phyloP scores from a whole-genome alignment of 805 yeast species.

The Zygosaccharomyces pseudorouxii region DNA sequence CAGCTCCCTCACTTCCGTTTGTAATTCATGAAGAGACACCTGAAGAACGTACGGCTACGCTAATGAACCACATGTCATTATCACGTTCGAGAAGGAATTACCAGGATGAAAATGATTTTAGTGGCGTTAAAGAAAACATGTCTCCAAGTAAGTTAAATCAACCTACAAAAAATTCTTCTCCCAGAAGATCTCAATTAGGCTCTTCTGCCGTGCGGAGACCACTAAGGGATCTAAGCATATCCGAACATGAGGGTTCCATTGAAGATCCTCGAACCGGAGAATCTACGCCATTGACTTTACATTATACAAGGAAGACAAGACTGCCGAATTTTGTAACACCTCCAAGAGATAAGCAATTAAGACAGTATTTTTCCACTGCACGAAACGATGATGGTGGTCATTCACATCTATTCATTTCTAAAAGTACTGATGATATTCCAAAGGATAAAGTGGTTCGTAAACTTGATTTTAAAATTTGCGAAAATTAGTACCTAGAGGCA shows the following conservation, averaged over 20 bases:
- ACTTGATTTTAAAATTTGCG: constrained; percentile 18
- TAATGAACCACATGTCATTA: constrained; percentile 23
- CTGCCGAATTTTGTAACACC: constrained; percentile 25
- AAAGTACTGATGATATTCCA: constrained; percentile 23
- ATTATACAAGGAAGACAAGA: constrained; percentile 9
- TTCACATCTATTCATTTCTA: constrained; percentile 6
- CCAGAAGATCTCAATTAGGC: not conserved
- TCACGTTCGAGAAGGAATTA: constrained; percentile 20
- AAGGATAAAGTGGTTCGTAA: constrained; percentile 22
- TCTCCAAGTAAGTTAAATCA: constrained; percentile 14
- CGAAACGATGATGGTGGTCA: not conserved
- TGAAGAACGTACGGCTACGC: constrained; percentile 15
- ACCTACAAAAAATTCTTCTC: not conserved
- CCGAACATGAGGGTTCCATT: constrained; percentile 18
- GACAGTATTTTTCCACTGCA: constrained; percentile 13
- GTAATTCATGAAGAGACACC: constrained; percentile 24
- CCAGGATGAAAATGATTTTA: constrained; percentile 25
- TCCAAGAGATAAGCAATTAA: constrained; percentile 19
- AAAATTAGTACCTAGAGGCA: constrained; percentile 6
- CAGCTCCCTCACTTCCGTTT: constrained; percentile 9
- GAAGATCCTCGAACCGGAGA: constrained; percentile 15
- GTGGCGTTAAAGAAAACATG: constrained; percentile 18
- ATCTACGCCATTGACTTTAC: constrained; percentile 16
- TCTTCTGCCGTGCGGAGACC: constrained; percentile 9
- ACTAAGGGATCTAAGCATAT: constrained; percentile 18